A percentile compares a stretch with the other conserved stretches of the same genome.
Conservation (phyloP, 2,329 filamentous ascomycete species). For the Corinectria fuckeliana region DNA sequence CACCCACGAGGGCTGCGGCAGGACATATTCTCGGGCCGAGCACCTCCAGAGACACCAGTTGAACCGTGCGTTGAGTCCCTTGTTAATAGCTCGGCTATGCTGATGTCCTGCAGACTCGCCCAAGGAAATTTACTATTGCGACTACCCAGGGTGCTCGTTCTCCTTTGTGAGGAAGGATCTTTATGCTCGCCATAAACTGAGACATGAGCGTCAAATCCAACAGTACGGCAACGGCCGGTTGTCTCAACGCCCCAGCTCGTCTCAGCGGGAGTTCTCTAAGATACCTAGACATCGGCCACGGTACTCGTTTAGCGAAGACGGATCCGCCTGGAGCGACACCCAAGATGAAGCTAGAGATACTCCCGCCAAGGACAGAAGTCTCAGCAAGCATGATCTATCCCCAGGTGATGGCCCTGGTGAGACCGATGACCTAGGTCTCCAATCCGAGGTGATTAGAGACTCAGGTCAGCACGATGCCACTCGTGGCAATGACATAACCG, state of each 20-base stretch:
- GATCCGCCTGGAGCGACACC: constrained; percentile 38
- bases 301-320: constrained; percentile 38
- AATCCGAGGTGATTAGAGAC: constrained; percentile 6
- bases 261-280: constrained; percentile 36
- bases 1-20: constrained; percentile 39
- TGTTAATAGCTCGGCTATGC: background rate
- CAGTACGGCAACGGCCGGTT: constrained; percentile 37
- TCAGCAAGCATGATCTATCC: constrained; percentile 10
- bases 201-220: constrained; percentile 36
- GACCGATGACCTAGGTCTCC: constrained; percentile 1
- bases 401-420: constrained; percentile 20
- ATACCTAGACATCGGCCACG: constrained; percentile 25
- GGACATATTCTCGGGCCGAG: constrained; percentile 38
- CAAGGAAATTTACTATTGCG: constrained; percentile 40
- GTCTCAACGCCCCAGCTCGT: constrained; percentile 30
- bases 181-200: constrained; percentile 37
- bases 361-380: constrained; percentile 22
- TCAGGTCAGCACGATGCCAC: constrained; percentile 20
- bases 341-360: constrained; percentile 36
- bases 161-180: constrained; percentile 40
- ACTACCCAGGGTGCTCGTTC: constrained; percentile 39
- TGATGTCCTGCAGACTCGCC: constrained; percentile 36
- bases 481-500: constrained; percentile 22
- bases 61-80: constrained; percentile 28
- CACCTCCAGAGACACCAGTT: constrained; percentile 39